Base-by-base conservation (phyloP, 345 rosid species). In the Moringa oleifera region DNA sequence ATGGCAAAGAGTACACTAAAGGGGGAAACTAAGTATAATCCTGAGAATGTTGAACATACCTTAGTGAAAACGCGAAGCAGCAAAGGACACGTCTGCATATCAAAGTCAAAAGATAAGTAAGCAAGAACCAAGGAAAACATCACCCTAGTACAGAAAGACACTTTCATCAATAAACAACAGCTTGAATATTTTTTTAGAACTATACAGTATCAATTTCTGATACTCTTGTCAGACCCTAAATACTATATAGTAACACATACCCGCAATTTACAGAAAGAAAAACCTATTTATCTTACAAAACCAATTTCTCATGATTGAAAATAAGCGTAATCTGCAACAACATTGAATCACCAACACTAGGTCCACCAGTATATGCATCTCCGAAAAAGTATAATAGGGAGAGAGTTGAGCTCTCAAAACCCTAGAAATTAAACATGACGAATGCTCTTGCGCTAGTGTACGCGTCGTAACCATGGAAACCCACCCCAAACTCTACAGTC, bases 11-110 rank as follows among this genome's bases (percentile, higher is more conserved):
- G n/a, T n/a, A n/a, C n/a, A 11, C 12, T 15, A 41, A 41, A 11
- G 16, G 2, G n/a, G 37, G 36, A 53, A 63, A 18, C 20, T 20
- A 22, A 53, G 11, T 31, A 7, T 20, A 57, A 17, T 9, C 15
- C n/a, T 50, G 20, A 2, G n/a, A 12, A 57, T 5, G 36, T 23
- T 51, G 45, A 64, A 19, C 79, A 57, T 74, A 93, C 98, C 97
- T 93, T 85, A 15, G 97, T 90, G 78, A 93, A 90, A 65, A 93
- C 97, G 46, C 97, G 91, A 76, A 87, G 95, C 87, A 90, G 77
- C 21, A 93, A 31, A 4, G 98, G 94, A 74, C 98, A 90, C n/a
- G 91, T 87, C 97, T 93, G 96, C 80, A 57, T 58, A 62, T 23
- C 51, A 20, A 58, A 67, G 1, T 21, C 23, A 25, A 25, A n/a